Percentiles rank a stretch among this genome's conserved stretches.
These are phyloP conservation scores for Lecanosticta acicola DNA, from an alignment of 2,329 filamentous ascomycete genomes.

Conservation along the genomic window DNA sequence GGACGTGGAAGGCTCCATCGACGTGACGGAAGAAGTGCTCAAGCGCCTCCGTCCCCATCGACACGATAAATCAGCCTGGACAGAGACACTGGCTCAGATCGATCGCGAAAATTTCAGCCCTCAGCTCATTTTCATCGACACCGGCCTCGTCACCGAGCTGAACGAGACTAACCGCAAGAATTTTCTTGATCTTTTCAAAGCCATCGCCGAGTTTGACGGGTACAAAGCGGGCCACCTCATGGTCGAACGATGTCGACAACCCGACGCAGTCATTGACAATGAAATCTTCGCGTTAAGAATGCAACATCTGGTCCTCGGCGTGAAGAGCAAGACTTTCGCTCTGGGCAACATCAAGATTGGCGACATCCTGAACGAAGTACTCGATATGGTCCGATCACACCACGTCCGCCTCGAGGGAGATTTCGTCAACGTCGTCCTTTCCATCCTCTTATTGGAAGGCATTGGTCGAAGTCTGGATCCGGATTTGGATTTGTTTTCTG, in stretches of 20 bases:
- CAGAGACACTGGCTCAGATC: conserved; percentile 65
- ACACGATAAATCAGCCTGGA: conserved; percentile 62
- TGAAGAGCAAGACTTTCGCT: conserved; percentile 86
- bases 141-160: conserved; percentile 88
- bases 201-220: conserved; percentile 92
- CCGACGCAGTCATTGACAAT: conserved; percentile 78
- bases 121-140: conserved; percentile 96
- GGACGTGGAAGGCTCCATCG: conserved; percentile 48
- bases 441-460: conserved; percentile 85
- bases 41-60: conserved; percentile 70
- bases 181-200: conserved; percentile 92
- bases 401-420: conserved; percentile 94
- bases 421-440: conserved; percentile 97
- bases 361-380: conserved; percentile 83
- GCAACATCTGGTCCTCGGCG: conserved; percentile 88
- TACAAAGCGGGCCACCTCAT: conserved; percentile 93
- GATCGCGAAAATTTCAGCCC: conserved; percentile 85
- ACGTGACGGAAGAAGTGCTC: conserved; percentile 84
- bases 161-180: conserved; percentile 81
- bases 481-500: conserved; percentile 76
- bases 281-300: conserved; percentile 93
- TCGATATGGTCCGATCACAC: conserved; percentile 84
- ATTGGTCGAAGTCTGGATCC: conserved; percentile 86
- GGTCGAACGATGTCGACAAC: conserved; percentile 91
- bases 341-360: conserved; percentile 94